Base-by-base conservation (phyloP, 1,284 basidiomycete genomes). In the Anthracocystis panici-leucophaei region DNA sequence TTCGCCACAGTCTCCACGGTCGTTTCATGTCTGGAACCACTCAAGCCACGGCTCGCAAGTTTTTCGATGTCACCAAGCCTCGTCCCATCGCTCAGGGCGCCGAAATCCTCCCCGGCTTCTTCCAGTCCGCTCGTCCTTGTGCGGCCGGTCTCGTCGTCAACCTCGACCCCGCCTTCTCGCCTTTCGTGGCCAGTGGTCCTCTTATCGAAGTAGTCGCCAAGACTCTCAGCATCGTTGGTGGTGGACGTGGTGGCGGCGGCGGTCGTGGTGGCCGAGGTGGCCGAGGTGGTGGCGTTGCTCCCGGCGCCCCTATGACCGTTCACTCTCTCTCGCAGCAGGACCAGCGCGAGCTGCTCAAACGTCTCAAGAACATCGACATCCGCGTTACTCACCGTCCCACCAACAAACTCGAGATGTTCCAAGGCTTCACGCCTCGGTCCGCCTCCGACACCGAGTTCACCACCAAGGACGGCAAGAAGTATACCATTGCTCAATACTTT, bases 61-160 rank as follows among this genome's bases (percentile, higher is more conserved):
- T 80, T 57, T 82, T 72, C 57, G 71, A 80, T 31, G 31, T 64
- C 2, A 38, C 21, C n/a, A 51, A 65, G 40, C 31, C 63, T 11
- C 55, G 72, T 3, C 57, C 67, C 14, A 78, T 79, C 57, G 11
- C 70, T 3, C 55, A 68, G 44, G 80, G 79, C 21, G 77, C 74
- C 20, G 71, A 77, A 27, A 73, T 82, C 50, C 63, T 69, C 49
- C 65, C 65, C 23, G 80, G 80, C 0, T 75, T 77, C 66, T 82
- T 80, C 67, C 78, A 80, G 50, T 73, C 68, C 7, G 76, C 72
- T 25, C 71, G 78, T 16, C 74, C 78, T 40, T 74, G 71, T n/a
- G 57, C 64, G 9, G 51, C 58, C 3, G 80, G 80, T 29, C 61
- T 77, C 18, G 74, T 80, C n/a, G 57, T 82, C 65, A 82, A 82